Conservation (phyloP, 306 rosid genomes). For the Aeschynomene evenia region DNA sequence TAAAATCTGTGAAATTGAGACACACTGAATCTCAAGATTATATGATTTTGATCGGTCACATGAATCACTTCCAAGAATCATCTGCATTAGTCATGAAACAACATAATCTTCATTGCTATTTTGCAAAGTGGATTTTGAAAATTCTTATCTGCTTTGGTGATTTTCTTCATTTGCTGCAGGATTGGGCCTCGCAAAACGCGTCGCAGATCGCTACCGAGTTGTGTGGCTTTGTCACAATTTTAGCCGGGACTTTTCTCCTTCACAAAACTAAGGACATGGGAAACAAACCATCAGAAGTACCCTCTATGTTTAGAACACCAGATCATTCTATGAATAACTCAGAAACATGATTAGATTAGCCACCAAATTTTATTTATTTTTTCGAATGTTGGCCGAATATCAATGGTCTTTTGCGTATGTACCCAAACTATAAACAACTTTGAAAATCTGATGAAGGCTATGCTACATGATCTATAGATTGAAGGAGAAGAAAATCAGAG, state of each 20-base stretch:
- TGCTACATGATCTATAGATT: background rate
- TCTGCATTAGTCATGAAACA: background rate
- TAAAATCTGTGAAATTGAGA: no score
- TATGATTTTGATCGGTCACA: background rate
- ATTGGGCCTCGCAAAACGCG: conserved; percentile 72
- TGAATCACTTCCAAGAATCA: no score
- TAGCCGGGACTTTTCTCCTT: conserved; percentile 90
- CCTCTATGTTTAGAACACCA: conserved; percentile 35
- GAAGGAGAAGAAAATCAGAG: background rate
- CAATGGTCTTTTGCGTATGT: background rate
- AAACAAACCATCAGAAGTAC: conserved; percentile 31
- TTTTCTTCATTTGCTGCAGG: conserved; percentile 47
- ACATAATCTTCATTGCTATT: background rate
- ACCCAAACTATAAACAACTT: background rate
- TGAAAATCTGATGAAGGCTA: background rate
- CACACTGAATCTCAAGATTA: background rate
- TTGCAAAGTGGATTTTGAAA: background rate
- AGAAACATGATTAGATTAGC: background rate
- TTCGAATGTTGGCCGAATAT: background rate
- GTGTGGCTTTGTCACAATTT: conserved; percentile 87
- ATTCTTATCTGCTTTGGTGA: background rate
- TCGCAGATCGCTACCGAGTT: conserved; percentile 75
- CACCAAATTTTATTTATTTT: no score
- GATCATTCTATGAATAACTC: background rate
- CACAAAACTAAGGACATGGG: conserved; percentile 96